phyloP scores from a whole-genome alignment of 2,329 filamentous ascomycete species.

The Fusarium gaditjirri region DNA sequence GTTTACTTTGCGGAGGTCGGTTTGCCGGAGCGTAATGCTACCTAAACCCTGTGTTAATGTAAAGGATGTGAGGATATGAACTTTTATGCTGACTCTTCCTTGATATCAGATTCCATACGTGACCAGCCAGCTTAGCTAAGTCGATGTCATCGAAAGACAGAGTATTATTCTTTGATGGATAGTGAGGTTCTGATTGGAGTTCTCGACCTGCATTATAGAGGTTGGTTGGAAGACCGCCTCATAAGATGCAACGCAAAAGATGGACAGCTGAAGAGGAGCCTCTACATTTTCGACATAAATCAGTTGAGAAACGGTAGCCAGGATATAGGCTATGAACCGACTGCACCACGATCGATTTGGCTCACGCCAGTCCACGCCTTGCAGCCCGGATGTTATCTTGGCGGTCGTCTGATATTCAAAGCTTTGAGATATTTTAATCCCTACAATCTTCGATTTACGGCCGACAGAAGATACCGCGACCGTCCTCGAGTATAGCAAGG shows the following conservation, averaged over 20 bases:
- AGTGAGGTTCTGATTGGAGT: background rate
- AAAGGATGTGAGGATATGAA: no score
- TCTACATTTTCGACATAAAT: background rate
- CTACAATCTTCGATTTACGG: background rate
- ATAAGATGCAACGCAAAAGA: background rate
- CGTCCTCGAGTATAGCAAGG: background rate
- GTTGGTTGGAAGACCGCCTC: accelerated
- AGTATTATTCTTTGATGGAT: background rate
- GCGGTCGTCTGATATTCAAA: no score
- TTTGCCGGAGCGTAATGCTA: no score
- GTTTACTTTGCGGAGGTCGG: no score
- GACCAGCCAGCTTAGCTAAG: accelerated
- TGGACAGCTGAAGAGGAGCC: no score
- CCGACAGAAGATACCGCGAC: background rate
- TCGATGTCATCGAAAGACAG: background rate
- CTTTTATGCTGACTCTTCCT: background rate
- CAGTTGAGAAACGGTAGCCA: background rate
- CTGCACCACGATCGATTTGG: background rate
- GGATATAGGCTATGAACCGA: background rate
- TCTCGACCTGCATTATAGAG: background rate
- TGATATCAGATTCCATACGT: background rate
- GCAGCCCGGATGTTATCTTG: background rate
- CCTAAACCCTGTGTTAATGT: no score
- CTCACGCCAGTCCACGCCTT: background rate
- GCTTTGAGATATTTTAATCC: background rate